Conservation (phyloP, 1,284 basidiomycete species). For the Ceratobasidium sp. region DNA sequence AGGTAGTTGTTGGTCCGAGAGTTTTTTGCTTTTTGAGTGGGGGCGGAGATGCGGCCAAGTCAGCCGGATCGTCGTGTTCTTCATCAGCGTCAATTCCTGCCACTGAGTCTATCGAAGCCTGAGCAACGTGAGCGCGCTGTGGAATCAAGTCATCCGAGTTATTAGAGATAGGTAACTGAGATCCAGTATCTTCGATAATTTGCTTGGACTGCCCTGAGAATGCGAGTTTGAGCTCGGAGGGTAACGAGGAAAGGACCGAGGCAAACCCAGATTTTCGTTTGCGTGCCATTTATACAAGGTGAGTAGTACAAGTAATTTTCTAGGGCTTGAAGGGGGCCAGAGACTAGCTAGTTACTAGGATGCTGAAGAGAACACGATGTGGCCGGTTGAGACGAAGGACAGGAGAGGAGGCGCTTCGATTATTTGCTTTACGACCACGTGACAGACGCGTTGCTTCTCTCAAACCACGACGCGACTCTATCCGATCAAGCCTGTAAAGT, state of each 20-base stretch:
- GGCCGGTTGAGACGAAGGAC: neutral
- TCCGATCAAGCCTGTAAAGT: neutral
- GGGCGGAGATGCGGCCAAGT: neutral
- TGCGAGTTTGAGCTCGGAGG: constrained; percentile 25
- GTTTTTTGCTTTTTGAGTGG: constrained; percentile 36
- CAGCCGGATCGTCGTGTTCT: neutral
- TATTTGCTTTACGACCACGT: constrained; percentile 20
- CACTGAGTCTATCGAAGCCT: neutral
- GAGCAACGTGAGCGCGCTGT: constrained; percentile 25
- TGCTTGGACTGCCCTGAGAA: constrained; percentile 3
- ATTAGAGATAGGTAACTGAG: neutral
- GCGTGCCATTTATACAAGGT: constrained; percentile 5
- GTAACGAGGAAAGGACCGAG: constrained; percentile 33
- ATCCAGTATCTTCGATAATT: neutral
- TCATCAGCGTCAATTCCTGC: neutral
- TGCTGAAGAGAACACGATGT: neutral
- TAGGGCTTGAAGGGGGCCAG: neutral
- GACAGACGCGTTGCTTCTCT: constrained; percentile 25
- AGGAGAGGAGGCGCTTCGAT: neutral
- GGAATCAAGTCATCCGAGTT: constrained; percentile 16
- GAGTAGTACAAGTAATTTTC: too few relatives aligned
- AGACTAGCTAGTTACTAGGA: neutral
- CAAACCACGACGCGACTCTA: constrained; percentile 44
- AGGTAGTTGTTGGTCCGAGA: too few relatives aligned
- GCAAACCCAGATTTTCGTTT: constrained; percentile 41